Evolutionary conservation across 2,329 filamentous ascomycete genomes (phyloP), one percentile per base, ranked within the genome.

Genomic region (Aspergillus amoenus): DNA sequence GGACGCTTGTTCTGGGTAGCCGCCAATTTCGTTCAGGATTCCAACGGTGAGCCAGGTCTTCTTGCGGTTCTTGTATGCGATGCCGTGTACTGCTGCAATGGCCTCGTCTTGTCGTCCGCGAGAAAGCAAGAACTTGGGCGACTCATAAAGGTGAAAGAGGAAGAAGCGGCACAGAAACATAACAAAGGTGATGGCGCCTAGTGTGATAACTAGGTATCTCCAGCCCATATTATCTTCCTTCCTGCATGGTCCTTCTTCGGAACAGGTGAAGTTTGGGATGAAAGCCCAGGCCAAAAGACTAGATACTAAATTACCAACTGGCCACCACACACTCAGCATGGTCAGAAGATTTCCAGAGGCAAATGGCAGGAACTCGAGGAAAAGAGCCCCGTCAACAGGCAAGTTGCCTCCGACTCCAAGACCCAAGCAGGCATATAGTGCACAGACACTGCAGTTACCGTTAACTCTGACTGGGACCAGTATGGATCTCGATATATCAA

Each of bases 311-410:
- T 94, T 90, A 5, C 91, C 91, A 17, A 95, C 76, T 0, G 91
- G 89, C 90, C 91, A 96, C 88, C 90, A 94, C 7, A 92, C 84
- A 6, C 89, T 91, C n/a, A 95, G 79, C 47, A 93, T 79, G 0
- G 90, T 94, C 30, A 94, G 78, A 13, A 94, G 81, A 32, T 86
- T 85, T 61, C 85, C 86, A n/a, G 85, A 88, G 0, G 87, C 84
- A 56, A 88, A 87, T 0, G 91, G 91, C 1, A 95, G 76, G 63
- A 93, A 93, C 68, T 96, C 91, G 39, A 95, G 81, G 70, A 95
- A 94, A 3, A 94, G 78, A 0, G 90, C 88, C 39, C 89, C 89
- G 69, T 93, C 90, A 1, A 93, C 88, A 1, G 88, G 88, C 21
- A 93, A 76, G 67, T 91, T 93, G 5, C 91, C 90, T 22, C 88